These are phyloP conservation scores for Rubroboletus satanas DNA, from an alignment of 768 basidiomycete genomes.

Conservation along the genomic window DNA sequence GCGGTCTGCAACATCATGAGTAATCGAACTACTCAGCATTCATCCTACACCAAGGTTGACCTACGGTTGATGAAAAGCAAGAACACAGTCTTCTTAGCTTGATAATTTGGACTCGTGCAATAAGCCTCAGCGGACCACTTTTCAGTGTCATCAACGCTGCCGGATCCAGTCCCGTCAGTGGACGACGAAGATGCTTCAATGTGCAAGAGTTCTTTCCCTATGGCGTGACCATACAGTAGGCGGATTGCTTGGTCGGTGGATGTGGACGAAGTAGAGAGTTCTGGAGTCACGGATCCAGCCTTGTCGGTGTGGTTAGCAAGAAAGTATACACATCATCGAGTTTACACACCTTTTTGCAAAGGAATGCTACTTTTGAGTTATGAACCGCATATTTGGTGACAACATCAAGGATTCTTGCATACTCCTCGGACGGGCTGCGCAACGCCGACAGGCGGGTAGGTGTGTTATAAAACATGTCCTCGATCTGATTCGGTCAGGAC, in stretches of 20 bases:
- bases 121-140: constrained; percentile 72
- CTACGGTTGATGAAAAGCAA: constrained; percentile 93
- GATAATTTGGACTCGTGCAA: constrained; percentile 85
- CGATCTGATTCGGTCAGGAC: constrained; percentile 56
- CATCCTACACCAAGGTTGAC: constrained; percentile 23
- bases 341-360: constrained; percentile 78
- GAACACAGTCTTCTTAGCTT: constrained; percentile 80
- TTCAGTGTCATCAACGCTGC: constrained; percentile 34
- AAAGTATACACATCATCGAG: not conserved
- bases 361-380: constrained; percentile 83
- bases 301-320: constrained; percentile 29
- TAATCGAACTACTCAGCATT: not conserved
- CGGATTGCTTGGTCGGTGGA: constrained; percentile 71
- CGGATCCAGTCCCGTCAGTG: constrained; percentile 25
- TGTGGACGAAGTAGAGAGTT: constrained; percentile 72
- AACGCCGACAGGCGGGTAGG: constrained; percentile 84
- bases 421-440: constrained; percentile 85
- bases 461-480: constrained; percentile 93
- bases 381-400: constrained; percentile 92
- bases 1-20: constrained; percentile 55
- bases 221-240: constrained; percentile 72
- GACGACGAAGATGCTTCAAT: constrained; percentile 36
- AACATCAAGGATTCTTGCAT: constrained; percentile 85
- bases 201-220: constrained; percentile 72
- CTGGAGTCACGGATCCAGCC: constrained; percentile 71